Base-by-base conservation (phyloP, 1,139 yeast species). In the Kodamaea suecica region DNA sequence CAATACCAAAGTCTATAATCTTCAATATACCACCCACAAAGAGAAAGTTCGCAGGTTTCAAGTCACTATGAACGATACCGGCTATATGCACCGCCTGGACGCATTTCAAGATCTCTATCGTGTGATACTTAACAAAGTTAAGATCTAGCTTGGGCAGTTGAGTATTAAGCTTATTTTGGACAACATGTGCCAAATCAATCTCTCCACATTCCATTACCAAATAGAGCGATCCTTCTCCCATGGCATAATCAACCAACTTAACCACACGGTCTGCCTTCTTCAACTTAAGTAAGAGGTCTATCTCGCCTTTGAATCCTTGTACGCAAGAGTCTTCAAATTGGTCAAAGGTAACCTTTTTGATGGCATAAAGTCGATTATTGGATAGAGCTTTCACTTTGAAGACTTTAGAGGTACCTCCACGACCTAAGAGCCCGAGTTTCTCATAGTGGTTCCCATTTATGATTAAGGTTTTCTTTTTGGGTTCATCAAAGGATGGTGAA, bases 161-260 rank as follows among this genome's bases (percentile, higher is more conserved):
- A 45, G 60, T 51, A 28, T 65, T 63, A 10, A 73, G 50, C 38
- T 85, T 67, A 35, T 74, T 76, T 33, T 79, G 77, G 37, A 92
- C 67, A 8, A 90, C 90, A 49, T 80, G 88, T 0, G 96, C 94
- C 25, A 92, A 62, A 55, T 92, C 98, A 36, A 84, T 76, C 47
- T 92, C 97, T 15, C 98, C 98, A 52, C 95, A 85, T 59, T 92
- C 98, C 97, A 92, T 87, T 1, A 92, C 85, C 43, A 90, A 63
- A 48, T 75, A 73, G 21, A 90, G 70, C 2, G 80, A 70, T 0
- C 83, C 78, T 26, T 76, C 78, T 2, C 74, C 73, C 47, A 87
- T 67, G 21, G 84, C 83, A 54, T 82, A 78, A 52, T 88, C 97
- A 29, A 84, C 63, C 31, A 92, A 65, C 47, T 76, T 74, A 4